Base-by-base conservation (phyloP, 441 rosid genomes). In the Francoa sonchifolia region DNA sequence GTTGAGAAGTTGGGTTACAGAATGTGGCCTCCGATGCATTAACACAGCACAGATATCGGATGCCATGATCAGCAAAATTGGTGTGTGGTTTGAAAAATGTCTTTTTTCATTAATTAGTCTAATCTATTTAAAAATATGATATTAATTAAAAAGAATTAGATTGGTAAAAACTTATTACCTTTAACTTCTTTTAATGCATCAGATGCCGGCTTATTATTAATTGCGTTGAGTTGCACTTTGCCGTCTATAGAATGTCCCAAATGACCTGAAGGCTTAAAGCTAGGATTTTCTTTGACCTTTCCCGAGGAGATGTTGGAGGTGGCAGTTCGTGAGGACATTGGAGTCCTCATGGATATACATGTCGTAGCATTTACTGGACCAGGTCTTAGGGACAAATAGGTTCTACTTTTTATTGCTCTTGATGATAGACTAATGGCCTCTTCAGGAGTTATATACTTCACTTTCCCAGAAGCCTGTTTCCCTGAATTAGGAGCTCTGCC, bases 361-460 rank as follows among this genome's bases (percentile, higher is more conserved):
- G 9, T 25, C 21, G 40, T 30, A n/a, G 47, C 21, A 41, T 11
- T 45, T 36, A 52, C 23, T 11, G 13, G 22, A 47, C 52, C 45
- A 22, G 50, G 52, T 47, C 34, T 48, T 37, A 55, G 18, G 43
- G 30, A 5, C 10, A 40, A 31, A 26, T 51, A 48, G 41, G 5
- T 41, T 23, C 33, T 21, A 21, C 30, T 47, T 30, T 18, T 52
- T 15, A 8, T 6, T 44, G 32, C 29, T 40, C 67, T 62, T 33
- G 71, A 66, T 22, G 70, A 13, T 12, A 74, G 57, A 20, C 20
- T 44, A 0, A 50, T 30, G 20, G 26, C 82, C 59, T 74, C 82
- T 29, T 61, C 65, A 8, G 49, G 16, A 12, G 67, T 9, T 34
- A 80, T 58, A 40, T 47, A 43, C 67, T 63, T 71, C 22, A 71